Base-by-base conservation (phyloP, 1,284 basidiomycete species). In the Boletellus deceptivus region DNA sequence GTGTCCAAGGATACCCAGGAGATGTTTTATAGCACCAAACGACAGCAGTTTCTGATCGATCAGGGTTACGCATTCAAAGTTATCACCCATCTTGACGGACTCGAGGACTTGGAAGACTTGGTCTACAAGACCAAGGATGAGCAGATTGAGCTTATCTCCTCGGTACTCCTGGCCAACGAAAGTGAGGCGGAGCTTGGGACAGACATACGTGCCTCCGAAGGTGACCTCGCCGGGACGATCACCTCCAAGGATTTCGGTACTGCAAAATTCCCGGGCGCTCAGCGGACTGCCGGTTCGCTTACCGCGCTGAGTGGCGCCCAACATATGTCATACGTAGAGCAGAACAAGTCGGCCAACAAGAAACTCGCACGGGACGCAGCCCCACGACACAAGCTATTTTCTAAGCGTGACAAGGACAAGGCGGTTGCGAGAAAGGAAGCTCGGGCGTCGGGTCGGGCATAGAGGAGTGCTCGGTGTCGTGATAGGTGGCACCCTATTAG, bases 31-130 rank as follows among this genome's bases (percentile, higher is more conserved):
- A 96, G 93, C 65, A 98, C 97, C 13, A 99, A 99, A 73, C 85
- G 97, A 18, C 97, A 99, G 69, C 94, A 98, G 63, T 99, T 99
- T 75, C 76, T 99, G 59, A 97, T 99, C 63, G 97, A 99, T 71
- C 90, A 98, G 73, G 95, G 95, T 1, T 99, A 99, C 72, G 91
- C 95, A 2, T 99, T 99, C 83, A 98, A 98, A 70, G 96, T 99
- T 50, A 99, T 99, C 71, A 99, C 97, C 8, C 92, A 97, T 62
- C 82, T 99, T 20, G 93, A 97, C 56, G 97, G 97, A 2, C 79
- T 98, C 43, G 86, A 97, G 54, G 77, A 82, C 43, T 79, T 97
- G 64, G 86, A 90, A 1, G 90, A 93, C 59, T 79, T 99, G 50
- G 96, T 98, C 46, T 99, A 97, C 76, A 84, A 83, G 61, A 93